phyloP scores from a whole-genome alignment of 176 grass and related monocot species.

The Musa itinerans region DNA sequence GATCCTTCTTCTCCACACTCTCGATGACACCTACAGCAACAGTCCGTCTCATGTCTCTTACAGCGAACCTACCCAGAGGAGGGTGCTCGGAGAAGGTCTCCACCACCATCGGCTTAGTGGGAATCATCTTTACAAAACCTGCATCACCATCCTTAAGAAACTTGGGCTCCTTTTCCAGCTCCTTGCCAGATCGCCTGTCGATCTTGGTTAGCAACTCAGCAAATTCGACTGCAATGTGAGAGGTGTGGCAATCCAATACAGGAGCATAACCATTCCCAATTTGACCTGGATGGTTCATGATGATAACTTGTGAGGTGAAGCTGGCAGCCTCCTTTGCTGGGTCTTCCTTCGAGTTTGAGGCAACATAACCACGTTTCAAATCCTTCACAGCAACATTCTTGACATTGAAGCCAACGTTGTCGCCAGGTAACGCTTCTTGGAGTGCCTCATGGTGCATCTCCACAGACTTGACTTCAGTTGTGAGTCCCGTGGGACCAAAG shows the following conservation, averaged over 20 bases:
- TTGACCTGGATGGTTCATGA: conserved; percentile 12
- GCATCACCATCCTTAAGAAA: neutral
- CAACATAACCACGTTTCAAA: conserved; percentile 4
- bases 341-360: conserved; percentile 4
- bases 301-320: conserved; percentile 6
- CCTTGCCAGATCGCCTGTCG: conserved; percentile 6
- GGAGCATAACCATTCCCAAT: neutral
- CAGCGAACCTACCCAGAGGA: conserved; percentile 1
- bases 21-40: neutral
- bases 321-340: conserved; percentile 2
- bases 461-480: conserved; percentile 4
- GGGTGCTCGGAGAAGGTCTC: neutral
- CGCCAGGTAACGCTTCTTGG: neutral
- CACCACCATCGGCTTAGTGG: neutral
- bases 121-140: conserved; percentile 3
- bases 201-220: neutral
- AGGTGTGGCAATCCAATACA: conserved; percentile 8
- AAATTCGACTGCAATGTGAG: conserved; percentile 4
- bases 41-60: conserved; percentile 5
- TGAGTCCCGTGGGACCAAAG: neutral
- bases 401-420: conserved; percentile 3
- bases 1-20: conserved; percentile 13
- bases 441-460: conserved; percentile 15
- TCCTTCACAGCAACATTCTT: conserved; percentile 7
- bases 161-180: conserved; percentile 8